Evolutionary conservation across 768 basidiomycete species (phyloP).

Genomic region (Rhizopogon vinicolor): DNA sequence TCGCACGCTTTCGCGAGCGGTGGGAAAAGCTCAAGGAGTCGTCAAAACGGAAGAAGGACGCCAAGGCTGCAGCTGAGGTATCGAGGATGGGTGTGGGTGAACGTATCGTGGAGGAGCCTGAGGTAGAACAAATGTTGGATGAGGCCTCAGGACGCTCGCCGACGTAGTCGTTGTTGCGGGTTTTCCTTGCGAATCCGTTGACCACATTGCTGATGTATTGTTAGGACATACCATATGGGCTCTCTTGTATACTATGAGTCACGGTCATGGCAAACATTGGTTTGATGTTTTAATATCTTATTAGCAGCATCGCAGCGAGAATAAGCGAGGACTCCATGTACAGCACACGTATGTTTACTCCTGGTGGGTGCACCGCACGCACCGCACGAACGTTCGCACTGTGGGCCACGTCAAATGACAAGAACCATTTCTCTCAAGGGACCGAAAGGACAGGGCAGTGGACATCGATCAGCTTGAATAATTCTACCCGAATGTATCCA

Average conservation of each 20-base stretch:
- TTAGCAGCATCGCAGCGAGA: not conserved
- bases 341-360: not conserved
- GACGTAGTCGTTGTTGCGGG: not conserved
- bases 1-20: slow-evolving; percentile 75
- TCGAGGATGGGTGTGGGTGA: slow-evolving; percentile 48
- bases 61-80: slow-evolving; percentile 47
- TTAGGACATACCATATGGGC: slow-evolving; percentile 8
- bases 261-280: not conserved
- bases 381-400: not conserved
- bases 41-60: slow-evolving; percentile 81
- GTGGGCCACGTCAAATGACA: not conserved
- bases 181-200: not conserved
- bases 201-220: slow-evolving; percentile 1
- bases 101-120: slow-evolving; percentile 64
- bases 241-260: not conserved
- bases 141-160: slow-evolving; percentile 7
- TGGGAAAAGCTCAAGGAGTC: slow-evolving; percentile 91
- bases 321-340: not conserved
- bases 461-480: no score
- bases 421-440: not conserved
- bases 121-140: slow-evolving; percentile 57
- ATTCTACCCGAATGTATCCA: no score
- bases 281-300: not conserved
- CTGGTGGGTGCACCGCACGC: not conserved
- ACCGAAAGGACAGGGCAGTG: no score